Percentiles rank a stretch among this genome's conserved stretches.
Evolutionary conservation across 331 rosid species (phyloP).

Genomic region (Spiraea crenata): DNA sequence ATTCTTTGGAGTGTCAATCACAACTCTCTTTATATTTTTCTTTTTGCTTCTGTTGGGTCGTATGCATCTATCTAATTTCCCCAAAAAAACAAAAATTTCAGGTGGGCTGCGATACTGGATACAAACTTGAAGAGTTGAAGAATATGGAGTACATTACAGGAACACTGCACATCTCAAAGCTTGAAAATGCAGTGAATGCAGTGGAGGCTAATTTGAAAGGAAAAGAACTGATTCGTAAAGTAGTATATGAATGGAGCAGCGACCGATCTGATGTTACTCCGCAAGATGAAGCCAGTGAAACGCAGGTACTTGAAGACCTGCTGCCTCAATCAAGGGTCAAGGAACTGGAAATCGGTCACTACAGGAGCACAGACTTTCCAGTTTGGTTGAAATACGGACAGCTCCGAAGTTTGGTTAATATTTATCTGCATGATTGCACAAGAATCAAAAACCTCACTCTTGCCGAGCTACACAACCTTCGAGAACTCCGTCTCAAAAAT

Average conservation of each 20-base stretch:
- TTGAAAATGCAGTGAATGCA: slow-evolving; percentile 8
- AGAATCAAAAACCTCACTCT: slow-evolving; percentile 7
- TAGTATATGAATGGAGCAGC: slow-evolving; percentile 24
- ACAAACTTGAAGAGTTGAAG: slow-evolving; percentile 15
- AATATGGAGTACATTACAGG: slow-evolving; percentile 11
- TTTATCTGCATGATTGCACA: slow-evolving; percentile 16
- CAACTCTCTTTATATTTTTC: background rate
- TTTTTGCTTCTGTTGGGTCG: background rate
- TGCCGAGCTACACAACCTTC: slow-evolving; percentile 9
- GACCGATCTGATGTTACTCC: background rate
- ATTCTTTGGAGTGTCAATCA: too few relatives aligned
- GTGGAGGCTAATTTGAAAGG: slow-evolving; percentile 11
- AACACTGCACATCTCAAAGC: slow-evolving; percentile 8
- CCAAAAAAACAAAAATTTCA: background rate
- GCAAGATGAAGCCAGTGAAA: slow-evolving; percentile 5
- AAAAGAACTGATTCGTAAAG: slow-evolving; percentile 1
- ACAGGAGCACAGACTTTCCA: slow-evolving; percentile 17
- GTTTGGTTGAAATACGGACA: slow-evolving; percentile 1
- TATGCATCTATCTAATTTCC: background rate
- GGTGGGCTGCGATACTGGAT: slow-evolving; percentile 1
- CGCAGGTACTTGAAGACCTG: slow-evolving; percentile 17
- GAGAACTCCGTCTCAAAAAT: background rate
- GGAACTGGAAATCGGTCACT: slow-evolving; percentile 12
- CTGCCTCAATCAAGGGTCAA: background rate
- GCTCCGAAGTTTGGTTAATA: background rate